Base-by-base conservation (phyloP, 805 yeast genomes). In the Yamadazyma nakazawae region DNA sequence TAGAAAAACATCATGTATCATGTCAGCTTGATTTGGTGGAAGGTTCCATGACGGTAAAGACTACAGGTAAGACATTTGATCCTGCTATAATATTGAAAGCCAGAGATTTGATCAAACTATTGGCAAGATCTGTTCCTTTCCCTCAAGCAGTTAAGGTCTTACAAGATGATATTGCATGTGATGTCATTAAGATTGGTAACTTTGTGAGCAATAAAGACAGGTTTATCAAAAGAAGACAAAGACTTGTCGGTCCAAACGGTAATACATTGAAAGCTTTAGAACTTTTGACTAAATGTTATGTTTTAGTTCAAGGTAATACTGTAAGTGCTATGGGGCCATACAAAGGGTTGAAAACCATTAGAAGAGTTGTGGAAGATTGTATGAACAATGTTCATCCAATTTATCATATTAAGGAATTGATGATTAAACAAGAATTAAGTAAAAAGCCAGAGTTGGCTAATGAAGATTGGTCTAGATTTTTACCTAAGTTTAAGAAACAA, bases 341-440 rank as follows among this genome's bases (percentile, higher is more conserved):
- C 70, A 89, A 86, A 62, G 98, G 98, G 6, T 74, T 94, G 53
- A 94, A 94, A 63, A 95, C 87, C 54, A 81, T 89, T 7, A 81
- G 98, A 67, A 80, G 98, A 61, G 90, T 94, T 30, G 96, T 94
- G 35, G 98, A 92, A 64, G 99, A 94, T 63, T 94, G 98, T 68
- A 94, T 94, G 99, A 82, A 78, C 61, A 94, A 94, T 59, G 77
- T 94, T 12, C 99, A 94, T 64, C 99, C 99, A n/a, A 92, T 94
- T 51, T 94, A 94, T 68, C 92, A 94, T 65, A 92, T 94, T 62
- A 94, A 94, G 66, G 99, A 94, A 66, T 76, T 94, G 51, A 94
- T 94, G 99, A 92, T 94, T 63, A 92, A 91, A 70, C 85, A 94
- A 66, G 99, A 94, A 68, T 75, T 94, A 52, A 88, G 96, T 28